Base-by-base conservation (phyloP, 2,329 filamentous ascomycete genomes). In the Fonsecaea pedrosoi region DNA sequence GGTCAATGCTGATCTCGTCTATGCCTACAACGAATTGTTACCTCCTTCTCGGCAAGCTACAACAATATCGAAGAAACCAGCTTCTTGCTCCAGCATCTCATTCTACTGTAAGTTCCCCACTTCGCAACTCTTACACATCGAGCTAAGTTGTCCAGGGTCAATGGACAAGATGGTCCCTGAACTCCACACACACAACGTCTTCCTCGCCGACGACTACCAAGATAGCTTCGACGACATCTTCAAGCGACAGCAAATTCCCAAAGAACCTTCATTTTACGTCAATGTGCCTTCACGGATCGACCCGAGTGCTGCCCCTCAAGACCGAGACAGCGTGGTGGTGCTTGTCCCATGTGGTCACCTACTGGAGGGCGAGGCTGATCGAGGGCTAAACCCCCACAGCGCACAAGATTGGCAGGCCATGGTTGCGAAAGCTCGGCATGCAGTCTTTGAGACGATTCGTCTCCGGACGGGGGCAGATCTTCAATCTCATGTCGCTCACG, bases 161-260 rank as follows among this genome's bases (percentile, higher is more conserved):
- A 82, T 92, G 21, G 82, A 86, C 66, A 80, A 82, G 59, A 82
- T 83, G 60, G 79, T 92, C 1, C 85, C 86, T 0, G 84, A 90
- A 75, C 83, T 93, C 2, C 81, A 84, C 18, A 86, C 88, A 0
- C 90, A 93, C 78, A 93, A 92, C 76, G 91, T 92, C 73, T 93
- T 93, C 80, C 84, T 92, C 6, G 89, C 90, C 2, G 87, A 91
- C 71, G 83, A 90, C 70, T 93, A 92, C 76, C 83, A 83, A 59
- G 87, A 90, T 72, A 89, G 85, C n/a, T 92, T 92, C 73, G 90
- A 92, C 76, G 84, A 85, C 66, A 92, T 92, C 66, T 92, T 93
- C 82, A 87, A 90, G 70, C 80, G 86, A 35, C 87, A 92, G 67
- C 78, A 83, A 2, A 86, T 92, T 8, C 90, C 90, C 1, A 76